Evolutionary conservation across 352 stramenopile species (phyloP).

Genomic region (Elongisporangium senticosum): DNA sequence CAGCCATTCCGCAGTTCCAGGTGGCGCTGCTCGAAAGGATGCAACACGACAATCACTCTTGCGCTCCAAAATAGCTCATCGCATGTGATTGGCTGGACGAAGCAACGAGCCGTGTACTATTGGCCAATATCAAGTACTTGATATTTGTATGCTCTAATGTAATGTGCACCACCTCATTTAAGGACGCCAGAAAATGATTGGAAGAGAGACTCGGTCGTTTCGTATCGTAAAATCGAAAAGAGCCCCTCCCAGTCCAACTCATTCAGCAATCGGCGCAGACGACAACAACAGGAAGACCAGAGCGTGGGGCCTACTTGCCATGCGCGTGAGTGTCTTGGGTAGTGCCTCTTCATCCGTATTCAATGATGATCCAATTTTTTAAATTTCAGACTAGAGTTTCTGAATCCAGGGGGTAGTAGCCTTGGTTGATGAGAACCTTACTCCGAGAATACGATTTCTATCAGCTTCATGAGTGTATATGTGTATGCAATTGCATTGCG

Average conservation of each 20-base stretch:
- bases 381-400: slow-evolving; percentile 91
- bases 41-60: background rate
- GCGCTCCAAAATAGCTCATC: background rate
- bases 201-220: background rate
- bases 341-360: slow-evolving; percentile 21
- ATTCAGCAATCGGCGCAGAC: background rate
- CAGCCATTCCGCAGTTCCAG: slow-evolving; percentile 8
- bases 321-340: background rate
- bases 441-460: slow-evolving; percentile 60
- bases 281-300: background rate
- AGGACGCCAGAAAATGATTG: background rate
- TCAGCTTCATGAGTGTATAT: slow-evolving; percentile 6
- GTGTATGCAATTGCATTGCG: background rate
- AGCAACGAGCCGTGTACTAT: background rate
- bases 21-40: background rate
- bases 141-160: background rate
- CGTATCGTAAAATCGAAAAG: background rate
- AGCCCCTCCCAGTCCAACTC: background rate
- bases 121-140: background rate
- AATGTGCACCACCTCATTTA: background rate
- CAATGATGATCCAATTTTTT: slow-evolving; percentile 75
- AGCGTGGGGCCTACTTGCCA: background rate
- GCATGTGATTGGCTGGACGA: background rate
- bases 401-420: slow-evolving; percentile 87
- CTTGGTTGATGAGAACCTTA: slow-evolving; percentile 66